Evolutionary conservation across 192 early-diverging fungal species (phyloP), one percentile per base, ranked within the genome.

Genomic region (Linnemannia zychae): DNA sequence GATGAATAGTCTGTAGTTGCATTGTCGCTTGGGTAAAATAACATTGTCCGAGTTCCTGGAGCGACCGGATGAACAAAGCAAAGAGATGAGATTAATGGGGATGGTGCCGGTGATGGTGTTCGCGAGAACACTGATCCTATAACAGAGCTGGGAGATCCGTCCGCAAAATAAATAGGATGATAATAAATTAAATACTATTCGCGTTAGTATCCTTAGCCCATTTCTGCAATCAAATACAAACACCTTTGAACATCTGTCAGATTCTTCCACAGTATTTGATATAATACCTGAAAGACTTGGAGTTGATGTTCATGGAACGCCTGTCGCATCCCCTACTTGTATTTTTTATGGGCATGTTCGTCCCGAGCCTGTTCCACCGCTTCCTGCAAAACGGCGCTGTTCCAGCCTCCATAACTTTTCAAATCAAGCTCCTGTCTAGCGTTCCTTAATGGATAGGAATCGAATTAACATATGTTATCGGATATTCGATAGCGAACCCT

Each of bases 281-380:
- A 78, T 37, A 37, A 60, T 69, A 78, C 38, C 66, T 77, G 22
- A 48, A 77, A 38, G 67, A 77, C 67, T 33, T 48, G 70, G 68
- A 78, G 76, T 40, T 50, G 68, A 24, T 78, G 76, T 78, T 78
- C 28, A n/a, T 78, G 76, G 52, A 78, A 78, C 49, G 76, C 49
- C 40, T 71, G 68, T 50, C 18, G 37, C 67, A 78, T 78, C 36
- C 76, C 52, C 38, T 33, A 3, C 76, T 78, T 78, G 33, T 53
- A 78, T 71, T 78, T 78, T 50, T 78, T 78, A 22, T 50, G 60
- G 52, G 50, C 50, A 31, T 34, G 49, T 63, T 71, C 76, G 49
- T 78, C 67, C 68, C 47, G 57, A 44, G 65, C 47, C 50, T 47
- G 46, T n/a, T 71, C 68, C 53, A 46, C 47, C 37, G 40, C 3